phyloP scores from a whole-genome alignment of 1,139 yeast species.

The Saccharomyces hybrid region DNA sequence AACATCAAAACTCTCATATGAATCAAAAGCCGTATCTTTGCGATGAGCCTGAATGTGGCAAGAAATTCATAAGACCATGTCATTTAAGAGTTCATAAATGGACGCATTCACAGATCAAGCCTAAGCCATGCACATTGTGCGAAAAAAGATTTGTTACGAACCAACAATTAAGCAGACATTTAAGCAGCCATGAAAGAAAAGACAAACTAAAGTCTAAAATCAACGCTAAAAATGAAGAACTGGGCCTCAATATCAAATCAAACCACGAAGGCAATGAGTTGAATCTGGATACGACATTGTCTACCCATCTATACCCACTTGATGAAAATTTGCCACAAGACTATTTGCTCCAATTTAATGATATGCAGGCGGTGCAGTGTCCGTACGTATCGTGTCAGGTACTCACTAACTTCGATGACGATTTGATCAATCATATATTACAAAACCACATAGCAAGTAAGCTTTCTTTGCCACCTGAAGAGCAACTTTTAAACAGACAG shows the following conservation, averaged over 20 bases:
- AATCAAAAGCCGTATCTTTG: constrained; percentile 78
- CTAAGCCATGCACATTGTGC: constrained; percentile 55
- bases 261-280: background rate
- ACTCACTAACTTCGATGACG: constrained; percentile 9
- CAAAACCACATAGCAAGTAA: constrained; percentile 14
- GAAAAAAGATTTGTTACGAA: constrained; percentile 52
- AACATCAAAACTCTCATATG: constrained; percentile 71
- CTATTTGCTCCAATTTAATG: background rate
- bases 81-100: constrained; percentile 62
- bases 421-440: constrained; percentile 16
- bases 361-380: constrained; percentile 9
- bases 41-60: constrained; percentile 58
- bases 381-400: constrained; percentile 17
- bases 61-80: constrained; percentile 60
- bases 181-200: constrained; percentile 45
- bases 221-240: background rate
- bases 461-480: constrained; percentile 5
- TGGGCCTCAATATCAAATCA: background rate
- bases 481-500: too few species aligned
- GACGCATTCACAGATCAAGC: constrained; percentile 60
- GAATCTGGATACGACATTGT: too few species aligned
- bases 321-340: constrained; percentile 3
- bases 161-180: constrained; percentile 78
- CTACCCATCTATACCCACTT: too few species aligned
- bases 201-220: background rate